A percentile compares a stretch with the other conserved stretches of the same genome.
These are phyloP conservation scores for Nicotiana attenuata DNA, from an alignment of 257 asterid genomes.

Conservation along the genomic window DNA sequence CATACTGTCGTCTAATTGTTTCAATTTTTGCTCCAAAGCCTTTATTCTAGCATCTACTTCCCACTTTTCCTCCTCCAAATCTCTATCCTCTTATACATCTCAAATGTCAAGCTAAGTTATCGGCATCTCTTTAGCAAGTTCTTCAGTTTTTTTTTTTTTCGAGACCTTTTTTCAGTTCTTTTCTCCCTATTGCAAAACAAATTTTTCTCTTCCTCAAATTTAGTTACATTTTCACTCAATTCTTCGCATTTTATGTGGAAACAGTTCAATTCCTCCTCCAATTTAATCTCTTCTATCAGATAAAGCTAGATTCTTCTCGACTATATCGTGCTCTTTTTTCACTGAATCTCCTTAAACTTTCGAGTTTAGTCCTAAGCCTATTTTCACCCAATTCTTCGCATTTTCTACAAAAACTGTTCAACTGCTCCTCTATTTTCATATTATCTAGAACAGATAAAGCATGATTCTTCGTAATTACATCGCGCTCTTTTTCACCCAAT, in stretches of 20 bases:
- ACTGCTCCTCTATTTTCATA: conserved; percentile 11
- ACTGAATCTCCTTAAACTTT: neutral
- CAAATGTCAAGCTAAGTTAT: neutral
- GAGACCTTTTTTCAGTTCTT: neutral
- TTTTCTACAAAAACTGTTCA: neutral
- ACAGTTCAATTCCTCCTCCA: no score
- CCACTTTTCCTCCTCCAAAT: neutral
- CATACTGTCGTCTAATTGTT: neutral
- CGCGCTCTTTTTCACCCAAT: neutral
- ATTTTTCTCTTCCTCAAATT: neutral
- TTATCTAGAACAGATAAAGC: conserved; percentile 9
- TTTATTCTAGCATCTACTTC: neutral
- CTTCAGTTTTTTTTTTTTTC: neutral
- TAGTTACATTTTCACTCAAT: neutral
- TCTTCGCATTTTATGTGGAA: neutral
- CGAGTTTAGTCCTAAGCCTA: no score
- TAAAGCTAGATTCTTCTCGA: conserved; percentile 11
- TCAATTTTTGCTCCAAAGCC: neutral
- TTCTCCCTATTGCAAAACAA: neutral
- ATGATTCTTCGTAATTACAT: conserved; percentile 12
- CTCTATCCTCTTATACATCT: neutral
- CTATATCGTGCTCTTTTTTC: neutral
- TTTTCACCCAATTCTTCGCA: neutral
- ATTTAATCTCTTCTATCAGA: neutral
- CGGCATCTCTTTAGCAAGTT: neutral